Evolutionary conservation across 2,329 filamentous ascomycete species (phyloP).

Genomic region (Pyricularia grisea): DNA sequence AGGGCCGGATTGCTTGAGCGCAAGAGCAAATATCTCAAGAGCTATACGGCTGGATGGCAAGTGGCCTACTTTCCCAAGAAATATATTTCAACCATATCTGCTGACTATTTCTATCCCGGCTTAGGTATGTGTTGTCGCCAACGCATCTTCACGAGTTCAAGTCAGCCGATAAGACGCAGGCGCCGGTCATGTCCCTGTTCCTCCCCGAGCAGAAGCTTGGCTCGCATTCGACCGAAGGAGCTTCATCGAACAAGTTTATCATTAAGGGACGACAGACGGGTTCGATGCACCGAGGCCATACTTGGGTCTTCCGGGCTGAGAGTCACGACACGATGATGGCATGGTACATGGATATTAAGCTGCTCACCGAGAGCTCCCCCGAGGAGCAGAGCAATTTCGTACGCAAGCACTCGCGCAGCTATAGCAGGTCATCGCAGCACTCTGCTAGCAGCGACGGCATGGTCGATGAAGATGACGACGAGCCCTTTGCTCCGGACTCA

Average conservation of each 20-base stretch:
- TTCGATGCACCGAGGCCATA: conserved; percentile 74
- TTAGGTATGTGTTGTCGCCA: conserved; percentile 87
- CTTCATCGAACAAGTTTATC: conserved; percentile 93
- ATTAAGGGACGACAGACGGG: conserved; percentile 94
- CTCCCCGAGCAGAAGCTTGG: conserved; percentile 92
- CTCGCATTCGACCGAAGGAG: conserved; percentile 73
- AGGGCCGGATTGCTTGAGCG: conserved; percentile 86
- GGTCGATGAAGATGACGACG: conserved; percentile 65
- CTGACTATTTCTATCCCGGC: conserved; percentile 13
- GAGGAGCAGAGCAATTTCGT: conserved; percentile 86
- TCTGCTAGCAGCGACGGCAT: conserved; percentile 67
- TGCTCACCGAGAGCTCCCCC: conserved; percentile 76
- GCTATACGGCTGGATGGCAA: conserved; percentile 84
- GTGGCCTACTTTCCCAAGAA: conserved; percentile 22
- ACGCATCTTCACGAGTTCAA: conserved; percentile 99
- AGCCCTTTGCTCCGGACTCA: conserved; percentile 46
- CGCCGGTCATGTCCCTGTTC: conserved; percentile 92
- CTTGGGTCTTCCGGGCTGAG: conserved; percentile 63
- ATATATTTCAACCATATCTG: conserved; percentile 24
- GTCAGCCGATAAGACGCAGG: conserved; percentile 86
- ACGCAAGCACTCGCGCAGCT: conserved; percentile 66
- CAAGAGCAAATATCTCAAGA: conserved; percentile 98
- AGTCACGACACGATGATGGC: conserved; percentile 91
- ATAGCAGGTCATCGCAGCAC: conserved; percentile 56
- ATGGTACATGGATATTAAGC: conserved; percentile 91